phyloP scores from a whole-genome alignment of 73 alveolate species.

The Tetrahymena elliotti region DNA sequence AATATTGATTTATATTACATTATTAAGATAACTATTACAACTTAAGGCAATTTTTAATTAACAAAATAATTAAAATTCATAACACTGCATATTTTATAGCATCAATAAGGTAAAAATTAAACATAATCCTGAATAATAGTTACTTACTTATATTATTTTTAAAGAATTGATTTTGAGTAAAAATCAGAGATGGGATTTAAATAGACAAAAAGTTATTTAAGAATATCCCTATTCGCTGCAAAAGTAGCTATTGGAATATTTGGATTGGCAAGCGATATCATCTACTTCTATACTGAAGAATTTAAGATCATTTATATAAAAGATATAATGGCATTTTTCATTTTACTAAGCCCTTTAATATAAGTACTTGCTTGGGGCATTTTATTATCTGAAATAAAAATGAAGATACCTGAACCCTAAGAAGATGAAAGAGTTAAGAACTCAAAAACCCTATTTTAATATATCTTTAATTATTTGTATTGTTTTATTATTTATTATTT shows the following conservation, averaged over 20 bases:
- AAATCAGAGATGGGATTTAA: background rate
- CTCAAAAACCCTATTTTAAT: background rate
- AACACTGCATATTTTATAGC: background rate
- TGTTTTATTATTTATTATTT: background rate
- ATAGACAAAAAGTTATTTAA: background rate
- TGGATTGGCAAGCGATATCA: background rate
- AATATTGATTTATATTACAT: no score
- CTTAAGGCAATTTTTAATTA: no score
- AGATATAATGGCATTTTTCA: background rate
- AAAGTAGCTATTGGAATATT: background rate
- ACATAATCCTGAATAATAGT: background rate
- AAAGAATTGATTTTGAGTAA: background rate
- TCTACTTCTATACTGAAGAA: background rate
- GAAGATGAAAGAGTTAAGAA: background rate
- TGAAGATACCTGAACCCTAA: background rate
- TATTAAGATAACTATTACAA: no score
- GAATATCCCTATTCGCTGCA: background rate
- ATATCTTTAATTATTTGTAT: background rate
- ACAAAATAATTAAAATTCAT: no score
- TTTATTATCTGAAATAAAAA: background rate
- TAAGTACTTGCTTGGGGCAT: background rate
- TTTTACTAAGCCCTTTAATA: background rate
- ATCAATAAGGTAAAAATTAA: background rate
- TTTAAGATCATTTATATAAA: background rate
- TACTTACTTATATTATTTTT: background rate